Evolutionary conservation across 495 filamentous ascomycete genomes (phyloP).

Genomic region (Hyaloscypha hepaticicola): DNA sequence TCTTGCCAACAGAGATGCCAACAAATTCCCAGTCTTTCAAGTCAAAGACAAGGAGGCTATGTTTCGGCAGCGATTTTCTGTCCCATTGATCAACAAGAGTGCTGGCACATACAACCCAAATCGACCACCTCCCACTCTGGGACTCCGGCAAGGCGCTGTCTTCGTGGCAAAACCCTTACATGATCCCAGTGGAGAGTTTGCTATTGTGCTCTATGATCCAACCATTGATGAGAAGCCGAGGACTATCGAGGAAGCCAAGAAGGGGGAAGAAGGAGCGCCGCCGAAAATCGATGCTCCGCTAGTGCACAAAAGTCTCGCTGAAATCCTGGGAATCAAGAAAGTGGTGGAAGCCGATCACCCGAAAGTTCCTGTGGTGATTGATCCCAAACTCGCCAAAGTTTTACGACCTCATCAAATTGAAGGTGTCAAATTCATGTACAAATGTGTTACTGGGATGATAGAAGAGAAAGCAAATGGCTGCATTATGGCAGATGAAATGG

Average conservation of each 20-base stretch:
- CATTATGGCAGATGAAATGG: constrained; percentile 99
- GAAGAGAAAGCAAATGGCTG: constrained; percentile 94
- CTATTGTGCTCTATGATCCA: constrained; percentile 94
- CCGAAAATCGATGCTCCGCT: constrained; percentile 74
- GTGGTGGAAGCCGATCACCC: constrained; percentile 76
- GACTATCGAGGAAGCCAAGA: constrained; percentile 51
- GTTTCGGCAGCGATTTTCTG: constrained; percentile 78
- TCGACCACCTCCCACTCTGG: constrained; percentile 80
- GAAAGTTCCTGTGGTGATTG: constrained; percentile 94
- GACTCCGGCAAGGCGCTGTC: constrained; percentile 76
- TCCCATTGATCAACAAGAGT: constrained; percentile 84
- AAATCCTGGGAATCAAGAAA: constrained; percentile 95
- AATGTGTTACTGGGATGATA: constrained; percentile 88
- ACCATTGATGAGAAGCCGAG: constrained; percentile 83
- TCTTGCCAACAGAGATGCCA: constrained; percentile 82
- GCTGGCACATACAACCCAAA: constrained; percentile 67
- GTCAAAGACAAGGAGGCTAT: constrained; percentile 80
- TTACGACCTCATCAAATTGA: constrained; percentile 96
- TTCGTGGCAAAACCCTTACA: constrained; percentile 92
- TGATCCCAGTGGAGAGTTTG: constrained; percentile 93
- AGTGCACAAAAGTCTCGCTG: constrained; percentile 90
- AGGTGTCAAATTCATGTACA: constrained; percentile 97
- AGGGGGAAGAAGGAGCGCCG: constrained; percentile 38
- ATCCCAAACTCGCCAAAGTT: constrained; percentile 87
- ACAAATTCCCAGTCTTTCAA: constrained; percentile 87